phyloP scores from a whole-genome alignment of 768 basidiomycete genomes.

The Phallus indusiatus region DNA sequence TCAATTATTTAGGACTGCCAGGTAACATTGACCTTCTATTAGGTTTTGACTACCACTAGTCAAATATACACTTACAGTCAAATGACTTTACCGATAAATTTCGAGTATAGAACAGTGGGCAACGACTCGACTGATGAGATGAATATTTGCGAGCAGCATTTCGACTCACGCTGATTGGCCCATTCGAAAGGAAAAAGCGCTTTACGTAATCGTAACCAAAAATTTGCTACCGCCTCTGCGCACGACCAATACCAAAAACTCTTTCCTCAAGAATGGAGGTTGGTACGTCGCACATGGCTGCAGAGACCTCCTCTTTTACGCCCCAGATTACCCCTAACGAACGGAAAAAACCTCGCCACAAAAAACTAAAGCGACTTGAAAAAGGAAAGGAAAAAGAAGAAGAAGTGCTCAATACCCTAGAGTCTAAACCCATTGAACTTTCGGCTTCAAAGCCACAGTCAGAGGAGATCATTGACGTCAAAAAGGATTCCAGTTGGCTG shows the following conservation, averaged over 20 bases:
- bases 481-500: slow-evolving; percentile 34
- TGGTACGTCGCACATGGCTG: slow-evolving; percentile 6
- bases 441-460: neutral
- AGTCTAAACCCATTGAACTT: neutral
- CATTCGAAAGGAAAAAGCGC: neutral
- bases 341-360: slow-evolving; percentile 8
- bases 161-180: neutral
- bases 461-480: neutral
- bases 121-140: no score
- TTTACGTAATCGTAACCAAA: slow-evolving; percentile 6
- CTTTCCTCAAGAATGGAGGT: slow-evolving; percentile 1
- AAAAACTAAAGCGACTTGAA: neutral
- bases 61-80: no score
- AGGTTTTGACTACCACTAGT: no score
- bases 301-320: neutral
- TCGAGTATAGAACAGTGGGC: no score
- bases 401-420: neutral
- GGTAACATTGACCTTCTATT: no score
- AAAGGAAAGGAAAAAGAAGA: slow-evolving; percentile 7
- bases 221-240: slow-evolving; percentile 1
- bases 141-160: no score
- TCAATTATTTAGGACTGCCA: no score
- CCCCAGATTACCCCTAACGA: neutral
- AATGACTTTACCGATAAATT: no score
- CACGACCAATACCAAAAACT: neutral